Evolutionary conservation across 106 monocot species (phyloP).

Genomic region (Allium cepa): DNA sequence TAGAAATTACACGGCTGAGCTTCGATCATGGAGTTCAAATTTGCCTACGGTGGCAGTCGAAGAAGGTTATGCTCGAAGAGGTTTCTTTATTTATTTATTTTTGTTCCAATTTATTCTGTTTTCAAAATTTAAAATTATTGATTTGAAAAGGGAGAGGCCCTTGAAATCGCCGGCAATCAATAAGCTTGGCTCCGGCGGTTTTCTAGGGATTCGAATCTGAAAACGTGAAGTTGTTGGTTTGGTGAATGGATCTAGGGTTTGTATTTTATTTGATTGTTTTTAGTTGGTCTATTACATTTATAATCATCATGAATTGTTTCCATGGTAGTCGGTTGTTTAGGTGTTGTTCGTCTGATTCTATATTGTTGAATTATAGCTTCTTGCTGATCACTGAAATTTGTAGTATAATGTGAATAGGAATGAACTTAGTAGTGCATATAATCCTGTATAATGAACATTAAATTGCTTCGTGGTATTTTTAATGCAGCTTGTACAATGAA

Average conservation of each 20-base stretch:
- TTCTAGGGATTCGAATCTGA: slow-evolving; percentile 6
- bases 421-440: too few relatives aligned
- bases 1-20: slow-evolving; percentile 4
- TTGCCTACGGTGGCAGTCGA: slow-evolving; percentile 11
- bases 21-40: slow-evolving; percentile 4
- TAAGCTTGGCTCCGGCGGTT: not conserved
- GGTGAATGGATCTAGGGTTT: not conserved
- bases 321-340: too few relatives aligned
- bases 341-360: too few relatives aligned
- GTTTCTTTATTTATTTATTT: slow-evolving; percentile 3
- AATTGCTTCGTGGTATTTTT: too few relatives aligned
- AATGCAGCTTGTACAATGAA: too few relatives aligned
- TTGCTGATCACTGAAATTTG: too few relatives aligned
- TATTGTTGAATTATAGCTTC: too few relatives aligned
- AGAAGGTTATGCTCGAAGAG: slow-evolving; percentile 13
- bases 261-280: not conserved
- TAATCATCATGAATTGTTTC: too few relatives aligned
- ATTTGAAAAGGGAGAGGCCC: not conserved
- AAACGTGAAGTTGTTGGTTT: not conserved
- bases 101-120: not conserved
- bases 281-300: too few relatives aligned
- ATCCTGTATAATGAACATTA: too few relatives aligned
- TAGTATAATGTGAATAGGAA: too few relatives aligned
- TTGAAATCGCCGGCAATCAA: slow-evolving; percentile 1
- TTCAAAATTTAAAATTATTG: not conserved